Base-by-base conservation (phyloP, 345 rosid species). In the Moricandia arvensis region DNA sequence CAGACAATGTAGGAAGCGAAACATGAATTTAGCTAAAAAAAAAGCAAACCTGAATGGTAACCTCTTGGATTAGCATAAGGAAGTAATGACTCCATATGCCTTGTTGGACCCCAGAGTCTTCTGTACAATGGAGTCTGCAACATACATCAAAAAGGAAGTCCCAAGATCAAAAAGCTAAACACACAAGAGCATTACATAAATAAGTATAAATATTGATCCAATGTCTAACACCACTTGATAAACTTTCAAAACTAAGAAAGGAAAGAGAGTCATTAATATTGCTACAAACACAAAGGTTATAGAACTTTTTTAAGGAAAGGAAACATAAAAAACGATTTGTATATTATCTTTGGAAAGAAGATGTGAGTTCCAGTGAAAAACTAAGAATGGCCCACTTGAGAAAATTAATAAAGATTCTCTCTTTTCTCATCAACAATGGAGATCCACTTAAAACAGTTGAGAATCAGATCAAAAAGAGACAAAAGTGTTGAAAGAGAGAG, bases 11-110 rank as follows among this genome's bases (percentile, higher is more conserved):
- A 76, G 59, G 29, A 54, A 57, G 24, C 49, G 53, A 49, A 68
- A 38, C 68, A 60, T 67, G 26, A 16, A 4, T 45, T 6, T 7
- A 27, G 9, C n/a, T 10, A 59, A 58, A 49, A 26, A 34, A 31
- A 35, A 35, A 38, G 33, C 77, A 65, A 79, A 95, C 99, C 97
- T 66, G 93, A 77, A 72, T 90, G 87, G 63, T 81, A 64, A 69
- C 86, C 89, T 89, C 97, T 92, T 4, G 94, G 97, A 81, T 85
- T 92, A 63, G 93, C 88, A 84, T 88, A 86, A 1, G 99, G 97
- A 70, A 90, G 91, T 69, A 95, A 74, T 59, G 84, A 72, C 66
- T 95, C 96, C 43, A 95, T 82, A 71, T 66, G 84, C 83, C 87
- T 83, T 2, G 88, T 92, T 12, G 90, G 93, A 75, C 96, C 93